Percentiles rank a stretch among this genome's conserved stretches.
These are phyloP conservation scores for Calycina herbarum DNA, from an alignment of 2,329 filamentous ascomycete species.

Conservation along the genomic window DNA sequence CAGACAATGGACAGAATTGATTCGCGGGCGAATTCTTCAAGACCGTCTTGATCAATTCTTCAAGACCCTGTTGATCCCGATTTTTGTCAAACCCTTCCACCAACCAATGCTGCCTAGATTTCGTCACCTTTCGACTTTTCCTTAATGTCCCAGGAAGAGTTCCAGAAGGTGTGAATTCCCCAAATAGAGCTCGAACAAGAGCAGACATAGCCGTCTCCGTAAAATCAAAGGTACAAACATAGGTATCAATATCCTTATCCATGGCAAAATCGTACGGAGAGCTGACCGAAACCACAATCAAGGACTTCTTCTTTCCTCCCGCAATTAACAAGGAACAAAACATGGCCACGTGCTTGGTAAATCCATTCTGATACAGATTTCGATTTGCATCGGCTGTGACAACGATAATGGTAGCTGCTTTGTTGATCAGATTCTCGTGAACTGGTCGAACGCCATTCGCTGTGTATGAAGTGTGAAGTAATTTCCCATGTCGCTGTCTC, in stretches of 20 bases:
- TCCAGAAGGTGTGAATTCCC: conserved; percentile 63
- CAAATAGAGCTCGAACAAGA: conserved; percentile 79
- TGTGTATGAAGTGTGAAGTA: conserved; percentile 93
- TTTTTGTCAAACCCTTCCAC: conserved; percentile 85
- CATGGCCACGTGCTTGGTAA: conserved; percentile 95
- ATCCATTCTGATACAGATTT: conserved; percentile 90
- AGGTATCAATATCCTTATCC: conserved; percentile 86
- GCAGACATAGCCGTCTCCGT: conserved; percentile 89
- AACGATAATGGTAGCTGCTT: conserved; percentile 84
- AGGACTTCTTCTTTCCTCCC: conserved; percentile 78
- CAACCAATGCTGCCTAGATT: conserved; percentile 92
- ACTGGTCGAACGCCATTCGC: conserved; percentile 89
- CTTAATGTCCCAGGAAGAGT: conserved; percentile 73
- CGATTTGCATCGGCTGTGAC: conserved; percentile 92
- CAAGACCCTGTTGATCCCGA: conserved; percentile 70
- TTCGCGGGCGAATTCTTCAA: conserved; percentile 66
- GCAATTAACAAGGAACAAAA: conserved; percentile 83
- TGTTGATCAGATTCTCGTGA: conserved; percentile 88
- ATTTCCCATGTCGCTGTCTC: conserved; percentile 78
- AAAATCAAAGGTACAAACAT: conserved; percentile 94
- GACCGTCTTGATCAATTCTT: conserved; percentile 71
- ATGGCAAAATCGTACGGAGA: conserved; percentile 96
- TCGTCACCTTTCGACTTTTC: conserved; percentile 82
- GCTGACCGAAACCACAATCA: conserved; percentile 89
- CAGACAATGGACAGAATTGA: conserved; percentile 62